Conservation (phyloP, 2,329 filamentous ascomycete species). For the Penicillium paneum region DNA sequence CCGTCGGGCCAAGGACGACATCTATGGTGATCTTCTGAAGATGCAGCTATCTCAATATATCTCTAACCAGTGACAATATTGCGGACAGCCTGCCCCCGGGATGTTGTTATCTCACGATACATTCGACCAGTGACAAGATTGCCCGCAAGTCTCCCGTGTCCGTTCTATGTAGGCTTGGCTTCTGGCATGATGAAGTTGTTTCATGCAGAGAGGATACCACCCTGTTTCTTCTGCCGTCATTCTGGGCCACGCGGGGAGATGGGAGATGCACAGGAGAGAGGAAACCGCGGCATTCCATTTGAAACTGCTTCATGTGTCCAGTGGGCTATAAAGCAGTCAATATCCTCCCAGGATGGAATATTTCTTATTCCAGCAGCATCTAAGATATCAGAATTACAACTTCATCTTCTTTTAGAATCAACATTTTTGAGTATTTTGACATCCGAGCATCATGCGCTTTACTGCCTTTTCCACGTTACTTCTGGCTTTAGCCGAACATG, state of each 20-base stretch:
- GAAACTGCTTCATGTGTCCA: background rate
- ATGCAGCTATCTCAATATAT: slow-evolving; percentile 1
- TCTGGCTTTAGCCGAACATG: slow-evolving; percentile 20
- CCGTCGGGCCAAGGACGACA: slow-evolving; percentile 26
- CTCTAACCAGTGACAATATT: slow-evolving; percentile 11
- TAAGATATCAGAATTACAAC: background rate
- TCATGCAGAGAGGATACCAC: slow-evolving; percentile 11
- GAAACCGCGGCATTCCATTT: background rate
- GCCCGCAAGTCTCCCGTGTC: background rate
- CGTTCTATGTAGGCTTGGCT: background rate
- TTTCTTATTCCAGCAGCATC: background rate
- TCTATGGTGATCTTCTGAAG: background rate
- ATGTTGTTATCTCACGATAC: background rate
- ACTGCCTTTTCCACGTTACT: slow-evolving; percentile 19
- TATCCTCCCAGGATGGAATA: background rate
- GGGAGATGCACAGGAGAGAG: background rate
- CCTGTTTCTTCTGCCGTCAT: slow-evolving; percentile 11
- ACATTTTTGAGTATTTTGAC: background rate
- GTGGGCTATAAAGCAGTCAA: background rate
- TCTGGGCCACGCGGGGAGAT: background rate
- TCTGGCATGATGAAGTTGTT: background rate
- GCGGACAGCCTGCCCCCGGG: background rate
- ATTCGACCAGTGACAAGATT: slow-evolving; percentile 3
- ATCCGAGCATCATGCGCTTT: slow-evolving; percentile 20
- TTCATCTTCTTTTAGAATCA: background rate